These are phyloP conservation scores for Solanum bulbocastanum DNA, from an alignment of 257 asterid species.

Conservation along the genomic window DNA sequence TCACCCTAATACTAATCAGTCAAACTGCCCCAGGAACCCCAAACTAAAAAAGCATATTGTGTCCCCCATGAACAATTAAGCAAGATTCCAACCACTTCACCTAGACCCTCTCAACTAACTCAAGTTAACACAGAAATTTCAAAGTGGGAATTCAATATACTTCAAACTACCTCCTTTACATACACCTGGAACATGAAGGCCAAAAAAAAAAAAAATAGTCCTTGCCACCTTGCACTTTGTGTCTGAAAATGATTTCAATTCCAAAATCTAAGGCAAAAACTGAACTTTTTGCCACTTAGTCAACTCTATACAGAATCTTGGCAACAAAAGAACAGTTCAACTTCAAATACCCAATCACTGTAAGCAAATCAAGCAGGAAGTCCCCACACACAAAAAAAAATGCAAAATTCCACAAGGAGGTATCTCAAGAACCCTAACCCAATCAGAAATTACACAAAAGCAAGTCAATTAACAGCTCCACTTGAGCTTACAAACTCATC, in stretches of 20 bases:
- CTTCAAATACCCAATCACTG: not conserved
- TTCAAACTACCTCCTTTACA: not conserved
- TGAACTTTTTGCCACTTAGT: not conserved
- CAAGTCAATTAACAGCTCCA: not conserved
- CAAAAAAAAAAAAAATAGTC: not conserved
- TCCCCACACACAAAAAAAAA: not conserved
- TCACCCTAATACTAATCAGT: slow-evolving; percentile 8
- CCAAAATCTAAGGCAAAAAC: not conserved
- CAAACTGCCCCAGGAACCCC: slow-evolving; percentile 18
- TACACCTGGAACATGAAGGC: not conserved
- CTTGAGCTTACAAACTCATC: slow-evolving; percentile 3
- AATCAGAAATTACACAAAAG: not conserved
- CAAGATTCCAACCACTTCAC: not conserved
- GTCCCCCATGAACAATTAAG: slow-evolving; percentile 3
- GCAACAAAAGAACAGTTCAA: not conserved
- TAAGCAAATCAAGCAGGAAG: not conserved
- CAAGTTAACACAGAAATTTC: not conserved
- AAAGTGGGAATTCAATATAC: not conserved
- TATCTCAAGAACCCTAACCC: not conserved
- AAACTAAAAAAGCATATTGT: slow-evolving; percentile 16
- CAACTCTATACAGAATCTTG: not conserved
- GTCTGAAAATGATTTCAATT: not conserved
- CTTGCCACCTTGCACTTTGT: not conserved
- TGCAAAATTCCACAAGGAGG: not conserved
- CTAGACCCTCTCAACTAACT: not conserved